These are phyloP conservation scores for Pichia sp. DNA, from an alignment of 1,139 yeast genomes.

Conservation along the genomic window DNA sequence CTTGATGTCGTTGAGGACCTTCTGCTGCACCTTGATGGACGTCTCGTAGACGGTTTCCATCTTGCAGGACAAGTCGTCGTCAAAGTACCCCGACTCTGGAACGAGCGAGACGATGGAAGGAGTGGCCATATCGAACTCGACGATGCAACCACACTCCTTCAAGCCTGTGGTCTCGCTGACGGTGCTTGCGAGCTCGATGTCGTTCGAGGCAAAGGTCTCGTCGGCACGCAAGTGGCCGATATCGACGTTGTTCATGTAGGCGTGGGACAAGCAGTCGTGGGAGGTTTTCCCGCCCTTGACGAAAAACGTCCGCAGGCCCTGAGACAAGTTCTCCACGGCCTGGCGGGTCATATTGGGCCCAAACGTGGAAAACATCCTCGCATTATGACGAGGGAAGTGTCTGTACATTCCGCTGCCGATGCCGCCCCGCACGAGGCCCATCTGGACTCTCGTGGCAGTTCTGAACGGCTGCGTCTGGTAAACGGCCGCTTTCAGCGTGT, in stretches of 20 bases:
- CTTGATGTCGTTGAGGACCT: constrained; percentile 37
- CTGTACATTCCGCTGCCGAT: constrained; percentile 27
- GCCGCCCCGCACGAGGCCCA: constrained; percentile 8
- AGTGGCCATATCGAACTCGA: constrained; percentile 44
- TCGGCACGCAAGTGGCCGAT: constrained; percentile 14
- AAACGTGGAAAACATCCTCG: constrained; percentile 32
- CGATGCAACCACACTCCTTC: constrained; percentile 40
- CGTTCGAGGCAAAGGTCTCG: constrained; percentile 37
- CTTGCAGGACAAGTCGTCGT: constrained; percentile 36
- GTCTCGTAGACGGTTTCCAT: constrained; percentile 15
- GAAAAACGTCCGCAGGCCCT: constrained; percentile 34
- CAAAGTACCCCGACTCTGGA: constrained; percentile 49
- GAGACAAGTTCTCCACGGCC: constrained; percentile 37
- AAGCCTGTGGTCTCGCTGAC: constrained; percentile 7
- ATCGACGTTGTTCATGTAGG: constrained; percentile 19
- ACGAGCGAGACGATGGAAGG: constrained; percentile 24
- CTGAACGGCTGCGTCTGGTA: constrained; percentile 29
- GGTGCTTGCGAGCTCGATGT: constrained; percentile 26
- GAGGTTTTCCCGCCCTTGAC: constrained; percentile 30
- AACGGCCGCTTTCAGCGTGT: constrained; percentile 16
- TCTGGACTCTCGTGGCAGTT: constrained; percentile 17
- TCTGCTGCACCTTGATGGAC: constrained; percentile 31
- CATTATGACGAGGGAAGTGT: constrained; percentile 28
- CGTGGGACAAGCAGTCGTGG: constrained; percentile 7
- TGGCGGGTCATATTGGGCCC: constrained; percentile 33